phyloP scores from a whole-genome alignment of 2,329 filamentous ascomycete species.

The Myriosclerotinia duriaeana region DNA sequence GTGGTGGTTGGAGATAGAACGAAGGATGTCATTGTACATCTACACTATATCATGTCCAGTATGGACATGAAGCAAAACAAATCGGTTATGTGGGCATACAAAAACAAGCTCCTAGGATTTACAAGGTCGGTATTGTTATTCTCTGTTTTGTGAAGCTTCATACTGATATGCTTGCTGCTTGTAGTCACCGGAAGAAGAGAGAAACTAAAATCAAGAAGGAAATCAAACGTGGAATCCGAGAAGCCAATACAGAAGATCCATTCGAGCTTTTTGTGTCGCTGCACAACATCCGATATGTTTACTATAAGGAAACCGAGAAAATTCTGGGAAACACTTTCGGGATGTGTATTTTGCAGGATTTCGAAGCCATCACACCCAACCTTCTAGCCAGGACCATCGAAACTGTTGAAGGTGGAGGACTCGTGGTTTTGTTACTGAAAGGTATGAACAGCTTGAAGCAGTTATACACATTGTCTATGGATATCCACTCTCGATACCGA shows the following conservation, averaged over 20 bases:
- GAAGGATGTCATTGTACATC: slow-evolving; percentile 95
- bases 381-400: slow-evolving; percentile 91
- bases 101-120: slow-evolving; percentile 93
- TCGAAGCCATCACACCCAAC: slow-evolving; percentile 97
- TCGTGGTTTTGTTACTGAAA: slow-evolving; percentile 88
- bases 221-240: slow-evolving; percentile 89
- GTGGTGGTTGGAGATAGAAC: slow-evolving; percentile 90
- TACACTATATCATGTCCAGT: slow-evolving; percentile 89
- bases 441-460: slow-evolving; percentile 97
- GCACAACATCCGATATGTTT: slow-evolving; percentile 97
- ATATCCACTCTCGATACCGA: slow-evolving; percentile 92
- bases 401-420: slow-evolving; percentile 92
- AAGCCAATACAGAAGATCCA: slow-evolving; percentile 88
- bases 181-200: slow-evolving; percentile 93
- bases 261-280: slow-evolving; percentile 97
- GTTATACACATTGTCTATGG: slow-evolving; percentile 95
- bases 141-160: slow-evolving; percentile 8
- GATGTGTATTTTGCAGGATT: slow-evolving; percentile 98
- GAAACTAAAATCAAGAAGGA: slow-evolving; percentile 98
- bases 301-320: slow-evolving; percentile 99
- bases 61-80: slow-evolving; percentile 94
- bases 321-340: slow-evolving; percentile 97
- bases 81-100: slow-evolving; percentile 96
- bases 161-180: slow-evolving; percentile 27
- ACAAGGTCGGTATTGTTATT: slow-evolving; percentile 56